Base-by-base conservation (phyloP, 306 rosid genomes). In the Mucuna pruriens region DNA sequence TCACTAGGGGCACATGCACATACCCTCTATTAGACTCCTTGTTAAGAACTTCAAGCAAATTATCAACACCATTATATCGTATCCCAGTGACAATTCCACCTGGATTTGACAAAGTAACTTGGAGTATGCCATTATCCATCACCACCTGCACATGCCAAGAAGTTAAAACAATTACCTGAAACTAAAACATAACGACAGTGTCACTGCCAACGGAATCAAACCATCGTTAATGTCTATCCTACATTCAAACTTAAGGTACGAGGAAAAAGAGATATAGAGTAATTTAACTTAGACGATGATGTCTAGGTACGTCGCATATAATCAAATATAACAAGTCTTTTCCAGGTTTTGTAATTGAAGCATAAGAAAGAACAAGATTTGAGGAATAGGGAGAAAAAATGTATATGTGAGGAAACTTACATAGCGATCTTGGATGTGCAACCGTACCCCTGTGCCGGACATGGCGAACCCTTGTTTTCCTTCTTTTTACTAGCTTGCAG, bases 71-170 rank as follows among this genome's bases (percentile, higher is more conserved):
- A 34, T 88, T 83, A 70, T 91, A 95, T 46, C 87, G 87, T 74
- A 95, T 90, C 16, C 94, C 96, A 8, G 94, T 95, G 63, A 95
- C 88, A 82, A 93, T 91, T 64, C 98, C 99, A 64, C 64, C 98
- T 0, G 99, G 98, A 38, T 89, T 92, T 26, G 99, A 90, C 65
- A 95, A 82, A 5, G 97, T 91, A 6, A 95, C 94, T 83, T 95
- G 97, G 74, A 88, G 63, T 76, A 95, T 88, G 65, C 99, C 99
- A 89, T 95, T 95, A 80, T 91, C 99, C 91, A 95, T 87, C 85
- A 90, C 90, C 81, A 93, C 98, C 99, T 95, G 91, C 85, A 65
- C 54, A 78, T 57, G n/a, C 66, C 71, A 58, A 22, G n/a, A 40
- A 74, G 61, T 74, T 71, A 75, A 82, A 71, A 62, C 17, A 75